Evolutionary conservation across 106 monocot species (phyloP), one percentile per base, ranked within the genome.

Genomic region (Dioscorea dumetorum): DNA sequence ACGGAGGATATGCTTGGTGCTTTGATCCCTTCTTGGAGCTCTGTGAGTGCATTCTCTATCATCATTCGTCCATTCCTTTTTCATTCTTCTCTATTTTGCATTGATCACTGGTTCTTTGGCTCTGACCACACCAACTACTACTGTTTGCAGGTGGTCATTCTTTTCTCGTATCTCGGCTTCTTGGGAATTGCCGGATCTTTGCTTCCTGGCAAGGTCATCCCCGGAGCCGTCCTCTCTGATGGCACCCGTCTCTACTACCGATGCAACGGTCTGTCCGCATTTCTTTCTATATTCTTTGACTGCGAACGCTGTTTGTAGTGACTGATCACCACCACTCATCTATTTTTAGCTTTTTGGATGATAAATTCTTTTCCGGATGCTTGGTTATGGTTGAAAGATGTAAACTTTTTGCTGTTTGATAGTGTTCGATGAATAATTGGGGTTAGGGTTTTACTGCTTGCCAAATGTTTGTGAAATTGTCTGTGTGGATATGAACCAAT

Each of bases 121-220:
- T 5, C 17, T 18, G 10, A 4, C 23, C 4, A 0, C 10, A 3
- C 32, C 20, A 14, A 28, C 8, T 24, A 23, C 49, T 0, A 22
- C 15, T 18, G 1, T 22, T 13, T 14, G n/a, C 48, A 94, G 94
- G 84, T 81, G 52, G 48, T 67, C 9, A 58, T 94, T 2, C 78
- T 94, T 50, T 41, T 74, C 32, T 69, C 67, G 15, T 94, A 87
- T 68, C 62, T 94, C 21, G 84, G 70, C 2, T 94, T 85, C 71
- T 61, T 94, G 65, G 87, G 76, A 21, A 8, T 85, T 8, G 84
- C 84, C 22, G 87, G 87, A 28, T 74, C 70, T 56, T 19, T 87
- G 62, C 94, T 94, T 22, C 94, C 94, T 1, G 90, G 90, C 28
- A 94, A 94, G 76, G 16, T 78, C 33, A 76, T 94, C n/a, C 87